phyloP scores from a whole-genome alignment of 768 basidiomycete species.

The Trametopsis cervina region DNA sequence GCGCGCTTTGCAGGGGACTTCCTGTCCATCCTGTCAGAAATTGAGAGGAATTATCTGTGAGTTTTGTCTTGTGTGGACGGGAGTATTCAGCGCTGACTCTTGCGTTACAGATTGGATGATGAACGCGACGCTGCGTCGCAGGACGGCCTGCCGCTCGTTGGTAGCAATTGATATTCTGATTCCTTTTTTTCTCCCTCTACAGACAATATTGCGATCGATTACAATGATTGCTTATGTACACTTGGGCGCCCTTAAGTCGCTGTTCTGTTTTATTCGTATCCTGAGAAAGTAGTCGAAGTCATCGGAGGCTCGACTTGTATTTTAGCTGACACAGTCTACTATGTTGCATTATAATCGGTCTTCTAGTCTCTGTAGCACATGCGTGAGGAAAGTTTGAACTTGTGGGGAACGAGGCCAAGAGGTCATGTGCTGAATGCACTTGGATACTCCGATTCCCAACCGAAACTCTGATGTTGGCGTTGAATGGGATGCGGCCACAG shows the following conservation, averaged over 20 bases:
- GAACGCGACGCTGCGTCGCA: slow-evolving; percentile 58
- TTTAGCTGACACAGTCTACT: too few species aligned
- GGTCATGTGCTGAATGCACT: too few species aligned
- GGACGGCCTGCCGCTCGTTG: slow-evolving; percentile 41
- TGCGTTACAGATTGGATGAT: slow-evolving; percentile 49
- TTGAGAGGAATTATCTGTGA: slow-evolving; percentile 84
- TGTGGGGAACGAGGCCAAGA: too few species aligned
- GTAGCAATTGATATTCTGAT: slow-evolving; percentile 16
- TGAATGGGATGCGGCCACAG: too few species aligned
- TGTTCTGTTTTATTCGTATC: slow-evolving; percentile 1
- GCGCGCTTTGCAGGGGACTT: slow-evolving; percentile 66
- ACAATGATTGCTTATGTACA: slow-evolving; percentile 2
- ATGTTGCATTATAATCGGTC: too few species aligned
- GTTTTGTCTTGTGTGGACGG: slow-evolving; percentile 21
- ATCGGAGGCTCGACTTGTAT: too few species aligned
- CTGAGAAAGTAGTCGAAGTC: too few species aligned
- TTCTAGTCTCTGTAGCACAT: too few species aligned
- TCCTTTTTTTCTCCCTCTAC: slow-evolving; percentile 2
- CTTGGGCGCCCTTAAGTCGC: background rate
- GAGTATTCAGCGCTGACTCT: slow-evolving; percentile 5
- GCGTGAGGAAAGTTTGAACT: too few species aligned
- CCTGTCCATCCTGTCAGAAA: slow-evolving; percentile 83
- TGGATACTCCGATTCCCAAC: too few species aligned
- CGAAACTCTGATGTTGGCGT: too few species aligned
- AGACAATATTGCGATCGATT: slow-evolving; percentile 5